Base-by-base conservation (phyloP, 2,329 filamentous ascomycete species). In the Coniella vitis region DNA sequence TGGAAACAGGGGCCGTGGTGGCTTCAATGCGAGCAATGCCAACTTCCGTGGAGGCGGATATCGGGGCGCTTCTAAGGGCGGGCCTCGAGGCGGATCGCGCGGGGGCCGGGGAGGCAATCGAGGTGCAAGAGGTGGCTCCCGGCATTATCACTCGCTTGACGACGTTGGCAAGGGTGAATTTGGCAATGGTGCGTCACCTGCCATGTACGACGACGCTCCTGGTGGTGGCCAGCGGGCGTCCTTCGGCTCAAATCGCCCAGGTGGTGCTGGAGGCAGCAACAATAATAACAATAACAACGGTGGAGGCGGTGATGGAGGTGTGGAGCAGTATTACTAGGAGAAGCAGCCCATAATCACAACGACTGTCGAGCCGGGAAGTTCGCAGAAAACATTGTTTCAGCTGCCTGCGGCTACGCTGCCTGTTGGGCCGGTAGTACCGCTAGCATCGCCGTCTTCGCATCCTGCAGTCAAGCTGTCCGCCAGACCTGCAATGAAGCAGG, bases 141-240 rank as follows among this genome's bases (percentile, higher is more conserved):
- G 45, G 12, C 69, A 72, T 38, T 87, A 88, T 61, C 75, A 76
- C 49, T 87, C 83, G 2, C 71, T 87, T 2, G 84, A 87, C 61
- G 84, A 88, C 56, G 72, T 82, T 22, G 75, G 74, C 21, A 66
- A 69, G 38, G 69, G 69, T 41, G 68, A 68, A 51, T 69, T 72
- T 32, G 67, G 66, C 25, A 69, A 68, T 9, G 64, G 52, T 31
- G 32, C 52, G 45, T 48, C 52, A 22, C 45, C 25, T 29, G 45
- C 39, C 10, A 45, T 47, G 49, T 51, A 51, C 44, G 49, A 51
- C 31, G 49, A 51, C 31, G 38, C 31, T 4, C 49, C 49, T 25
- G 32, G 39, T 25, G 29, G 34, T 17, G 36, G 38, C 14, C 49
- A 44, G 48, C 35, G 35, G 43, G 12, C 39, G 22, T 29, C 43